Conservation (phyloP, 352 stramenopile species). For the Phytophthora rubi region DNA sequence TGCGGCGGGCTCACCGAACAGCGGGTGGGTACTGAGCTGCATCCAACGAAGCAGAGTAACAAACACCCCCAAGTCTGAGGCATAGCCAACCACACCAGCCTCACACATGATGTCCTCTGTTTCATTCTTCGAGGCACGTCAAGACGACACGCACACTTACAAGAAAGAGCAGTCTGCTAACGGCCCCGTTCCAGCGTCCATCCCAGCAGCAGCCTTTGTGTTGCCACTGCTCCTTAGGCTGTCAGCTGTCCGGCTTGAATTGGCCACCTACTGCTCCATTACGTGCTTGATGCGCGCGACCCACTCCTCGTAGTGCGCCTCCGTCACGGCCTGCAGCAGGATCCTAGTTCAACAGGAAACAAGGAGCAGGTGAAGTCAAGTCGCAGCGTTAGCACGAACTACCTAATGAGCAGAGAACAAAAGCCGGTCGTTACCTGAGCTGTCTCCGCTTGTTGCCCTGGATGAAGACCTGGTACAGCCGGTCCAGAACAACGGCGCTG, state of each 20-base stretch:
- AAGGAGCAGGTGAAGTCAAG: neutral
- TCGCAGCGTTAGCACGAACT: neutral
- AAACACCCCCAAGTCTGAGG: neutral
- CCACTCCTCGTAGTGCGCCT: constrained; percentile 50
- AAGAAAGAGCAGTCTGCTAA: constrained; percentile 7
- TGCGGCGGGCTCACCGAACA: neutral
- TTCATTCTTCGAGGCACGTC: constrained; percentile 8
- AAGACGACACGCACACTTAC: constrained; percentile 13
- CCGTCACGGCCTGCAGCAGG: constrained; percentile 46
- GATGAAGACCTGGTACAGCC: constrained; percentile 52
- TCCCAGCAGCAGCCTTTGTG: neutral
- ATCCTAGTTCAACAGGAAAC: constrained; percentile 22
- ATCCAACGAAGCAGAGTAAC: neutral
- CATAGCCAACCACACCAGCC: neutral
- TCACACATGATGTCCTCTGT: neutral
- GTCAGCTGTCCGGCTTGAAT: constrained; percentile 14
- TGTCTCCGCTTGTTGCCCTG: constrained; percentile 16
- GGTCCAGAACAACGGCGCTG: constrained; percentile 34
- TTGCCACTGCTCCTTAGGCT: neutral
- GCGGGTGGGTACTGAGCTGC: constrained; percentile 2
- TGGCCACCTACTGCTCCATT: constrained; percentile 25
- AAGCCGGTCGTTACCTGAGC: neutral
- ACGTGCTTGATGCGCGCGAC: constrained; percentile 39
- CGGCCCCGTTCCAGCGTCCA: constrained; percentile 2
- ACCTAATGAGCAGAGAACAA: neutral